Evolutionary conservation across 352 stramenopile species (phyloP), one percentile per base, ranked within the genome.

Genomic region (Phytophthora constricta): DNA sequence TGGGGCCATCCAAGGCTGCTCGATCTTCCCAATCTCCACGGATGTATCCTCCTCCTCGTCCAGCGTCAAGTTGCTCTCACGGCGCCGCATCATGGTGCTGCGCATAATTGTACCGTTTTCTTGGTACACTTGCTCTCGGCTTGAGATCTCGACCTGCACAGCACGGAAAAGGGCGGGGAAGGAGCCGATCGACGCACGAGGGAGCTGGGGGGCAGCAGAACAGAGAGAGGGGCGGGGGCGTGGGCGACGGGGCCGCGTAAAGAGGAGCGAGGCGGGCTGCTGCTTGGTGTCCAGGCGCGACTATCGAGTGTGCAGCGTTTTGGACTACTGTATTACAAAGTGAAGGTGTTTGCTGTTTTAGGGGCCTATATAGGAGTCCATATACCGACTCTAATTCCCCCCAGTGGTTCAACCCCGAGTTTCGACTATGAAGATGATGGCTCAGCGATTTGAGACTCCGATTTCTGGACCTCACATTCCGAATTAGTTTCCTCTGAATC

Each of bases 1-100:
- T 4, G 63, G 62, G 5, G 79, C 70, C 82, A 93, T 91, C 82
- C 82, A 93, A 22, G 79, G 81, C 58, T 82, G 65, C n/a, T 61
- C 58, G 8, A 84, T 54, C 5, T 16, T 58, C 59, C 87, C 70
- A 17, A 82, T 65, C 31, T 72, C 50, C 2, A 88, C 58, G 13
- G 34, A 45, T 28, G 62, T 58, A 42, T 84, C 72, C 19, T 77
- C 77, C n/a, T 87, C 79, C n/a, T 75, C 66, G 37, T 90, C 79
- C 39, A 93, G 77, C 69, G 82, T 93, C 45, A 93, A 53, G 58
- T 86, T 88, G 64, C 76, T 87, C 68, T 90, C 79, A 22, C 82
- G 82, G n/a, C 85, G 79, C 17, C 72, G 72, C 51, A 77, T 78
- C 60, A 74, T 71, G 26, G 57, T 66, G 19, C 46, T 65, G 59